A percentile compares a stretch with the other conserved stretches of the same genome.
Conservation (phyloP, 1,284 basidiomycete species). For the Malassezia sp. region DNA sequence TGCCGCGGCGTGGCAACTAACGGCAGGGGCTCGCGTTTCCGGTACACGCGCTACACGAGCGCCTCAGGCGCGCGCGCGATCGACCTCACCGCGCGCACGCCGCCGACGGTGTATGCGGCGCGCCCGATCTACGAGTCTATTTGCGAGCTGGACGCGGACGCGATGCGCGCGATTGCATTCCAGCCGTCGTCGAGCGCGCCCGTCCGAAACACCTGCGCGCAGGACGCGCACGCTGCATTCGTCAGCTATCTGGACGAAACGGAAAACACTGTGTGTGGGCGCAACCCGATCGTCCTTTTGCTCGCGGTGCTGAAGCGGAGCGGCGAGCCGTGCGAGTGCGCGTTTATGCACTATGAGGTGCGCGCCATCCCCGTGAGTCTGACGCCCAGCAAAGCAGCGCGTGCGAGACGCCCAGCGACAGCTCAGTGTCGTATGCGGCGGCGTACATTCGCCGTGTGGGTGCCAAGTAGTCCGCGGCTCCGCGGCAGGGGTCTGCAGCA, state of each 20-base stretch:
- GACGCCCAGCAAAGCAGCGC: slow-evolving; percentile 60
- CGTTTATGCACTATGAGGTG: slow-evolving; percentile 37
- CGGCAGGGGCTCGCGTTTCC: no score
- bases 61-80: slow-evolving; percentile 48
- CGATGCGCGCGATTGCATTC: slow-evolving; percentile 59
- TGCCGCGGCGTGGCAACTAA: no score
- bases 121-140: slow-evolving; percentile 54
- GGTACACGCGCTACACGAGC: slow-evolving; percentile 81
- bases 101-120: slow-evolving; percentile 2
- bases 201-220: slow-evolving; percentile 26
- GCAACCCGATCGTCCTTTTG: slow-evolving; percentile 86
- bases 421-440: slow-evolving; percentile 90
- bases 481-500: no score
- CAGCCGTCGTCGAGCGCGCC: slow-evolving; percentile 49
- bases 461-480: no score
- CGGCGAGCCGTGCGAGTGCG: slow-evolving; percentile 14
- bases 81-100: slow-evolving; percentile 6
- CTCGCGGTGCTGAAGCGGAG: slow-evolving; percentile 60
- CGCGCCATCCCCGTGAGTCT: slow-evolving; percentile 3
- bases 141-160: slow-evolving; percentile 62
- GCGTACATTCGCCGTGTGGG: slow-evolving; percentile 56
- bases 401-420: slow-evolving; percentile 60
- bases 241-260: slow-evolving; percentile 65
- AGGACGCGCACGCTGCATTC: slow-evolving; percentile 24
- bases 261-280: slow-evolving; percentile 90